phyloP scores from a whole-genome alignment of 306 rosid genomes.

The Datisca glomerata region DNA sequence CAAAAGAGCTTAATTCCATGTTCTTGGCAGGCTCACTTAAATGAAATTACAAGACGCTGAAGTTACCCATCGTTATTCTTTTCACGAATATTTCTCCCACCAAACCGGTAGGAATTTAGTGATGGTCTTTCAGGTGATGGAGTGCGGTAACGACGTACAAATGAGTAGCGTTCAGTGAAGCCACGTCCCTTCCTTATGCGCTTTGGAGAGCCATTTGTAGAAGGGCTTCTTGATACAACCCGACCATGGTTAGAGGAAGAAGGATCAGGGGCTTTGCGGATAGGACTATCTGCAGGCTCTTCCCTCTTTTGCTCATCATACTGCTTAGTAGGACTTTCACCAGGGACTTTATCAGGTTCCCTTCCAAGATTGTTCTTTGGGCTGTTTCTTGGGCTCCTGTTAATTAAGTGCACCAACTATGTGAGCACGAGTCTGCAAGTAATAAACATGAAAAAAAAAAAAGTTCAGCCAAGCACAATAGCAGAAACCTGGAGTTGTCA shows the following conservation, averaged over 20 bases:
- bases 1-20: slow-evolving; percentile 16
- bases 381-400: slow-evolving; percentile 40
- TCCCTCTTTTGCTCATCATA: slow-evolving; percentile 29
- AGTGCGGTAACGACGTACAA: slow-evolving; percentile 84
- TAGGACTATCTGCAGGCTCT: slow-evolving; percentile 28
- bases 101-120: slow-evolving; percentile 28
- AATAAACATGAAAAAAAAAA: not conserved
- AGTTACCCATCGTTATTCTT: slow-evolving; percentile 64
- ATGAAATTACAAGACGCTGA: not conserved
- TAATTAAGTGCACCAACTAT: slow-evolving; percentile 6
- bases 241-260: slow-evolving; percentile 31
- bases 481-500: slow-evolving; percentile 52
- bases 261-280: slow-evolving; percentile 30
- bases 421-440: not conserved
- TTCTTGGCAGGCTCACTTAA: slow-evolving; percentile 5
- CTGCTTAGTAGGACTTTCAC: slow-evolving; percentile 27
- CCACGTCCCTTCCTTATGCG: slow-evolving; percentile 97
- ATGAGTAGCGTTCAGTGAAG: slow-evolving; percentile 80
- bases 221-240: slow-evolving; percentile 54
- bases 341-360: slow-evolving; percentile 31
- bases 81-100: slow-evolving; percentile 45
- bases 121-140: slow-evolving; percentile 74
- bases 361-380: slow-evolving; percentile 18
- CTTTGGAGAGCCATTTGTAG: slow-evolving; percentile 72
- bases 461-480: not conserved